Evolutionary conservation across 306 rosid species (phyloP), one percentile per base, ranked within the genome.

Genomic region (barrel medic (Medicago truncatula)): DNA sequence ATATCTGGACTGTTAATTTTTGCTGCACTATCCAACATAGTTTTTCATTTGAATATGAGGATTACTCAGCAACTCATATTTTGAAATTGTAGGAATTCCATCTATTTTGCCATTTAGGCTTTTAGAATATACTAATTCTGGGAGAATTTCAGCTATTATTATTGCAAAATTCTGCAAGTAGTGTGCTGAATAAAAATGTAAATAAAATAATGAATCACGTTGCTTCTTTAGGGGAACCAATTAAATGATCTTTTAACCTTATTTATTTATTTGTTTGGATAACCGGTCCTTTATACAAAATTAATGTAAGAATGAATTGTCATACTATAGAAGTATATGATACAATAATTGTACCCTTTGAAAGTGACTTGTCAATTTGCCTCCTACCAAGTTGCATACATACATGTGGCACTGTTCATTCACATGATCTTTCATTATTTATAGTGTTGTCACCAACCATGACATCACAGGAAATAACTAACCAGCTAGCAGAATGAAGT

Each of bases 371-470:
- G 34, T 12, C 11, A 57, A 65, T 21, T 59, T 43, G 60, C 31
- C 38, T 46, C 9, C 38, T 31, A 73, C 17, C 12, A n/a, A 38
- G 9, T 38, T 52, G 74, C 31, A 28, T 28, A 28, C 49, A 56
- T 41, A 54, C 47, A 3, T 44, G 36, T 41, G 50, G 7, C 21
- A 13, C 83, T 80, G 49, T 80, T 74, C 40, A 38, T 43, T 80
- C 83, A 80, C 79, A 67, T 74, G 54, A 8, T 47, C 25, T 31
- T 21, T 21, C 8, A 73, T 54, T 56, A 11, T 7, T 23, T 23
- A 14, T 12, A 23, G n/a, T 40, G 21, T 38, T 6, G 49, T 15
- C 25, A 8, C 62, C 74, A 53, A 62, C 58, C 15, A 31, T 40
- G 7, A 21, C n/a, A 10, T 31, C 23, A n/a, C 47, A 10, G 25